Conservation (phyloP, 2,329 filamentous ascomycete genomes). For the Hypoxylon sp. region DNA sequence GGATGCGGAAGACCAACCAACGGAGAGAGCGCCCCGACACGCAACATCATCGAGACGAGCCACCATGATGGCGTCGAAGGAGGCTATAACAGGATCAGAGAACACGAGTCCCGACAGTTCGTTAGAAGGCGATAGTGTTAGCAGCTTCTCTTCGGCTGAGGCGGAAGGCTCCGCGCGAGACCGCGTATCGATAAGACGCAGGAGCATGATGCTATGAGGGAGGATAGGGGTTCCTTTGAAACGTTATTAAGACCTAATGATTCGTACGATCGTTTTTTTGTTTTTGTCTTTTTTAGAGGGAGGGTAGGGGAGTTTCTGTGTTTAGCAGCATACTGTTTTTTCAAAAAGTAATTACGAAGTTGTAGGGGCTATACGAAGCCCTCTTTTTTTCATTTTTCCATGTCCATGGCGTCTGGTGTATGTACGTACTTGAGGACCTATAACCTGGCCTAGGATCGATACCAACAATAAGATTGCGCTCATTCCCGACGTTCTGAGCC, state of each 20-base stretch:
- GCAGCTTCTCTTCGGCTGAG: slow-evolving; percentile 40
- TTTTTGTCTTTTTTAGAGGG: slow-evolving; percentile 7
- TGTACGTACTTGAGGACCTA: slow-evolving; percentile 10
- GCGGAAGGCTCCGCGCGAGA: slow-evolving; percentile 40
- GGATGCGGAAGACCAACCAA: slow-evolving; percentile 42
- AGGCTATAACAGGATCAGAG: slow-evolving; percentile 43
- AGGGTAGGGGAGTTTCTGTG: not conserved
- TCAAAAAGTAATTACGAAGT: slow-evolving; percentile 19
- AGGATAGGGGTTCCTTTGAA: not conserved
- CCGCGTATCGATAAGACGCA: slow-evolving; percentile 53
- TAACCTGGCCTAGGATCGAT: slow-evolving; percentile 25
- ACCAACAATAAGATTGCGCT: slow-evolving; percentile 32
- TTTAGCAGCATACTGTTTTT: slow-evolving; percentile 17
- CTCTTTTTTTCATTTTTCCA: slow-evolving; percentile 19
- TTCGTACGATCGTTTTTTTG: slow-evolving; percentile 24
- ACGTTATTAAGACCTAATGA: slow-evolving; percentile 14
- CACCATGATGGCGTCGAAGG: slow-evolving; percentile 50
- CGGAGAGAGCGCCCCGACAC: slow-evolving; percentile 31
- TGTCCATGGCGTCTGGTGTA: slow-evolving; percentile 43
- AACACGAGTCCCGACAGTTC: slow-evolving; percentile 23
- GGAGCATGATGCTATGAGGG: slow-evolving; percentile 67
- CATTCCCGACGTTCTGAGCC: slow-evolving; percentile 1
- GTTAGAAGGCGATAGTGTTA: slow-evolving; percentile 46
- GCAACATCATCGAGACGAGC: slow-evolving; percentile 50
- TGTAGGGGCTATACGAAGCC: slow-evolving; percentile 18